Conservation (phyloP, 2,329 filamentous ascomycete species). For the Beauveria varroae region DNA sequence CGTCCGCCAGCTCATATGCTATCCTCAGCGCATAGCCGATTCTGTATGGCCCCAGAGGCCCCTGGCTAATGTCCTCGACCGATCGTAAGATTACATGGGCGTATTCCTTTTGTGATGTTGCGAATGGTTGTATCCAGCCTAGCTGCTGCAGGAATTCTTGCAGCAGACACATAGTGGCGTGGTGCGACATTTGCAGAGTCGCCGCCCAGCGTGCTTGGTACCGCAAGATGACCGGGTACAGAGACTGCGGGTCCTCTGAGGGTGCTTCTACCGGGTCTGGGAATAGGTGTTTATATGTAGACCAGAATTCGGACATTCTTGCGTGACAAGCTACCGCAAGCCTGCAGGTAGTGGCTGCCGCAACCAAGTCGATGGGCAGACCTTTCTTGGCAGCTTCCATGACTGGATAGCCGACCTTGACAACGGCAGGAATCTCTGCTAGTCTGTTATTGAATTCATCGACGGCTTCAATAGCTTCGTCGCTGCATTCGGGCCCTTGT, state of each 20-base stretch:
- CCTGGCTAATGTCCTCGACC: conserved; percentile 29
- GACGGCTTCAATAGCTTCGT: conserved; percentile 19
- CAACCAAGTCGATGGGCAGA: conserved; percentile 21
- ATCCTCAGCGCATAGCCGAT: conserved; percentile 31
- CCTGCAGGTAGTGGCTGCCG: conserved; percentile 22
- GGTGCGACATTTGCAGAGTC: conserved; percentile 28
- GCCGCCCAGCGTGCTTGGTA: conserved; percentile 25
- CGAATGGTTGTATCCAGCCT: conserved; percentile 20
- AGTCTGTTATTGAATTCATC: conserved; percentile 28
- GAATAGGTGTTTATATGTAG: conserved; percentile 18
- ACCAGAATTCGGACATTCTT: conserved; percentile 27
- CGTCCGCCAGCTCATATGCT: conserved; percentile 21
- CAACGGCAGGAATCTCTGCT: conserved; percentile 26
- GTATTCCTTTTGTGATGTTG: conserved; percentile 20
- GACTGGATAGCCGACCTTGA: conserved; percentile 25
- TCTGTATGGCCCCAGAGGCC: conserved; percentile 31
- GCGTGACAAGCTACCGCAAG: conserved; percentile 21
- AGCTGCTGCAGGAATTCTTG: conserved; percentile 30
- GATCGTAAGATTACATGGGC: conserved; percentile 28
- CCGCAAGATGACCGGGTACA: conserved; percentile 25
- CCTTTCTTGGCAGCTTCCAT: conserved; percentile 22
- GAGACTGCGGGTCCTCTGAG: conserved; percentile 23
- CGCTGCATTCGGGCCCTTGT: conserved; percentile 17
- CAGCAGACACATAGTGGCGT: conserved; percentile 32
- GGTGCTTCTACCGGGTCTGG: conserved; percentile 21